phyloP scores from a whole-genome alignment of 2,329 filamentous ascomycete genomes.

The Claviceps sp. region DNA sequence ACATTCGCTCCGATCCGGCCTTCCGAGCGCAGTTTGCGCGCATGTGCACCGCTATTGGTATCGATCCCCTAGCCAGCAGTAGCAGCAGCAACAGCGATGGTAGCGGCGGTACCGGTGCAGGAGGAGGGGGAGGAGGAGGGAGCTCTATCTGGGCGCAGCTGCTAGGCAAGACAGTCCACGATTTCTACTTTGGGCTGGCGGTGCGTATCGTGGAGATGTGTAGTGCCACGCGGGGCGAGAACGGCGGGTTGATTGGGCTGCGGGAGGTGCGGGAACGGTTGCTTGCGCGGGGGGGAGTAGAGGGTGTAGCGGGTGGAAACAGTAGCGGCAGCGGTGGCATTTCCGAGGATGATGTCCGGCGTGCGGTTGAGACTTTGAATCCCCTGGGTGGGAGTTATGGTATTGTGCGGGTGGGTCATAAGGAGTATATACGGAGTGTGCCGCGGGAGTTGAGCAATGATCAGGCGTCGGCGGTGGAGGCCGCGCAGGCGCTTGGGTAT shows the following conservation, averaged over 20 bases:
- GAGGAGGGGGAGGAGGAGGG: slow-evolving; percentile 20
- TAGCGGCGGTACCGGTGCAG: background rate
- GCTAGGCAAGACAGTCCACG: slow-evolving; percentile 80
- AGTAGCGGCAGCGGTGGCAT: slow-evolving; percentile 53
- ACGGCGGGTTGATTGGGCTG: slow-evolving; percentile 81
- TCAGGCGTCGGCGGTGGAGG: slow-evolving; percentile 84
- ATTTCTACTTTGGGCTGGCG: slow-evolving; percentile 96
- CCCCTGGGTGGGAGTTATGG: slow-evolving; percentile 83
- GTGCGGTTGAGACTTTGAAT: slow-evolving; percentile 74
- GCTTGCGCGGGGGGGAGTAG: slow-evolving; percentile 52
- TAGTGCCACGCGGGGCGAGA: slow-evolving; percentile 71
- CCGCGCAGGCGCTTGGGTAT: slow-evolving; percentile 77
- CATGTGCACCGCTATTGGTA: slow-evolving; percentile 95
- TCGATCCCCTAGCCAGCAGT: slow-evolving; percentile 68
- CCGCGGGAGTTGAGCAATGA: slow-evolving; percentile 93
- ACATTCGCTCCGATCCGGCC: slow-evolving; percentile 87
- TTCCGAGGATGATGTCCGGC: slow-evolving; percentile 83
- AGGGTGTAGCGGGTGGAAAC: too few relatives aligned
- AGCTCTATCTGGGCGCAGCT: slow-evolving; percentile 85
- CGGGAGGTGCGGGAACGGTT: slow-evolving; percentile 68
- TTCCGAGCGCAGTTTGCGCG: slow-evolving; percentile 96
- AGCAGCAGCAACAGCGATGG: slow-evolving; percentile 18
- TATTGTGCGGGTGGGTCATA: slow-evolving; percentile 69
- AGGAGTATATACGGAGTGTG: slow-evolving; percentile 79
- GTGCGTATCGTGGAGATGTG: slow-evolving; percentile 94